A percentile compares a stretch with the other conserved stretches of the same genome.
phyloP scores from a whole-genome alignment of 306 rosid genomes.

The Trifolium repens region DNA sequence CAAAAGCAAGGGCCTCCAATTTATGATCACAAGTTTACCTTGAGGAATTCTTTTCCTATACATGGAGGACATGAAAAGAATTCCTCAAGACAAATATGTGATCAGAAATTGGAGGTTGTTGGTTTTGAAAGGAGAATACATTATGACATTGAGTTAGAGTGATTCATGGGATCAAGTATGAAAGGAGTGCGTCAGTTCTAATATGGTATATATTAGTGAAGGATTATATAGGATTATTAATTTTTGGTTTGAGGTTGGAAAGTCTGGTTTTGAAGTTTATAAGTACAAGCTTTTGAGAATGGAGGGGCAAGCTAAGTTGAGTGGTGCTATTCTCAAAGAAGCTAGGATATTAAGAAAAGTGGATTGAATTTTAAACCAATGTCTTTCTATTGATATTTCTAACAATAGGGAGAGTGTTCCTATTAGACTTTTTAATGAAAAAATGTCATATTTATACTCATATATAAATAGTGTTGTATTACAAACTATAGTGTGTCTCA shows the following conservation, averaged over 20 bases:
- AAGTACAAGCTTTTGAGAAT: constrained; percentile 77
- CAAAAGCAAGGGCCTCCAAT: constrained; percentile 84
- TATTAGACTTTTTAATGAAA: no score
- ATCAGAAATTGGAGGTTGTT: no score
- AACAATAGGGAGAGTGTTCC: constrained; percentile 31
- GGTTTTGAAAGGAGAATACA: no score
- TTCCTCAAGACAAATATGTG: no score
- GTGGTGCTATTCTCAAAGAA: constrained; percentile 64
- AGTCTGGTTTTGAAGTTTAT: constrained; percentile 86
- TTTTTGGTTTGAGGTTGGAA: constrained; percentile 90
- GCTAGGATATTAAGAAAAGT: constrained; percentile 57
- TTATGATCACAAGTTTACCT: constrained; percentile 75
- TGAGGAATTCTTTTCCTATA: constrained; percentile 64
- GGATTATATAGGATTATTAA: constrained; percentile 82
- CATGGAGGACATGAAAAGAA: no score
- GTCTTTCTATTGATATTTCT: constrained; percentile 74
- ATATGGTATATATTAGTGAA: constrained; percentile 36
- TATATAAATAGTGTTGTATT: no score
- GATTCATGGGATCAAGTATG: no score
- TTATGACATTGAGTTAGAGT: no score
- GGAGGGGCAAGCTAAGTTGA: constrained; percentile 89
- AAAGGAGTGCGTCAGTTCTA: no score
- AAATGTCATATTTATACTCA: no score
- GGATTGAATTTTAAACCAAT: constrained; percentile 56
- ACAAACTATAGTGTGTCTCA: no score